Conservation (phyloP, 306 rosid genomes). For the Cucurbita moschata region DNA sequence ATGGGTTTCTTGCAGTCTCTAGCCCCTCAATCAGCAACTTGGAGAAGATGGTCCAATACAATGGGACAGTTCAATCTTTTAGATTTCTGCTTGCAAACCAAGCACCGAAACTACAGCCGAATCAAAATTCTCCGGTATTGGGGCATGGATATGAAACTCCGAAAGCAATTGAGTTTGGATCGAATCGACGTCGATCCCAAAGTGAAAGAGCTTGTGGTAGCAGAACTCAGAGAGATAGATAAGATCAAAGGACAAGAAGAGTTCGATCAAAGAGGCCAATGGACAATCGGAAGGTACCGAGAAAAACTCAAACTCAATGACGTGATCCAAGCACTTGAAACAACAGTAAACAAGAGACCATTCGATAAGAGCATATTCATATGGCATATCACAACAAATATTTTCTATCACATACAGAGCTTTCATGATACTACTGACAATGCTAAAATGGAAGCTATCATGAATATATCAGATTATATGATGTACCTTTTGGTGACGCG, state of each 20-base stretch:
- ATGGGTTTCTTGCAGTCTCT: constrained; percentile 21
- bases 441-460: constrained; percentile 4
- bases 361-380: constrained; percentile 47
- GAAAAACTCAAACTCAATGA: constrained; percentile 22
- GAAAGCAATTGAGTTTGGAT: constrained; percentile 14
- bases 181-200: constrained; percentile 10
- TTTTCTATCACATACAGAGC: constrained; percentile 23
- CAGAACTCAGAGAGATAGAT: constrained; percentile 28
- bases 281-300: constrained; percentile 31
- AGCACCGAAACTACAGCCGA: constrained; percentile 15
- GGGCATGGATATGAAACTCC: constrained; percentile 19
- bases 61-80: constrained; percentile 46
- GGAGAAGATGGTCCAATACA: constrained; percentile 61
- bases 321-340: background rate
- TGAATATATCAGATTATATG: constrained; percentile 45
- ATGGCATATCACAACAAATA: constrained; percentile 69
- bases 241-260: constrained; percentile 22
- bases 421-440: background rate
- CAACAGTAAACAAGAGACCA: constrained; percentile 14
- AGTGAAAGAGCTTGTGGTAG: constrained; percentile 21
- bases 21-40: constrained; percentile 14
- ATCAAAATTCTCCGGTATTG: constrained; percentile 16
- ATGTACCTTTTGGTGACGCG: constrained; percentile 40
- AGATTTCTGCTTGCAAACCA: constrained; percentile 31
- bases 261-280: constrained; percentile 32